phyloP scores from a whole-genome alignment of 1,284 basidiomycete species.

The Peniophora sp. region DNA sequence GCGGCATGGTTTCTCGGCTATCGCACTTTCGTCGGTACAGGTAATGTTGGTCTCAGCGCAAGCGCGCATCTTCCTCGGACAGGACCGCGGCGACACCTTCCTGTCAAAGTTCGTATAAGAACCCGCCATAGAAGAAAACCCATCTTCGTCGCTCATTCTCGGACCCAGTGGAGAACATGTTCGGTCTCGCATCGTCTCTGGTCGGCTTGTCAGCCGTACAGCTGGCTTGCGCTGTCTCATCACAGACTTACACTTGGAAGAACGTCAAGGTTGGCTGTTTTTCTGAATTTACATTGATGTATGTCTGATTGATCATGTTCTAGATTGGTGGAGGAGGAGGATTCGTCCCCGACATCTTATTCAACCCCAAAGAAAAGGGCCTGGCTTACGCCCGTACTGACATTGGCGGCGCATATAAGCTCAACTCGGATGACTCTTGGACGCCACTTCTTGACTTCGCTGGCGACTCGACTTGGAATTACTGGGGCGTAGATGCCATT shows the following conservation, averaged over 20 bases:
- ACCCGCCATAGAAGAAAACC: too few relatives aligned
- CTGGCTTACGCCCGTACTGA: slow-evolving; percentile 62
- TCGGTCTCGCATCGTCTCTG: slow-evolving; percentile 10
- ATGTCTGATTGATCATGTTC: background rate
- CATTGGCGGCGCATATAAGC: slow-evolving; percentile 56
- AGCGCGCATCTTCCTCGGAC: too few relatives aligned
- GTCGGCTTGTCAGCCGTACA: too few relatives aligned
- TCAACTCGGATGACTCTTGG: slow-evolving; percentile 56
- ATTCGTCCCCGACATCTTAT: slow-evolving; percentile 51
- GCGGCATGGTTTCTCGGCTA: too few relatives aligned
- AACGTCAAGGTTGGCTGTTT: slow-evolving; percentile 50
- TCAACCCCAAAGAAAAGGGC: slow-evolving; percentile 49
- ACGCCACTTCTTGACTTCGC: slow-evolving; percentile 53
- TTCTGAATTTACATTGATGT: background rate
- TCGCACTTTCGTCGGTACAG: too few relatives aligned
- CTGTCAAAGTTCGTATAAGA: too few relatives aligned
- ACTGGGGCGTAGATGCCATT: slow-evolving; percentile 60
- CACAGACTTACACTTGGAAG: slow-evolving; percentile 52
- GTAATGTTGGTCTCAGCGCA: too few relatives aligned
- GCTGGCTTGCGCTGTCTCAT: slow-evolving; percentile 29
- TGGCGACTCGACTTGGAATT: slow-evolving; percentile 47
- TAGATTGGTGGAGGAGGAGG: slow-evolving; percentile 29
- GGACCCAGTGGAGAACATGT: background rate
- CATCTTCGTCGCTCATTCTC: too few relatives aligned
- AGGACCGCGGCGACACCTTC: too few relatives aligned